Conservation (phyloP, 148 eudicot species). For the Drosera capensis region DNA sequence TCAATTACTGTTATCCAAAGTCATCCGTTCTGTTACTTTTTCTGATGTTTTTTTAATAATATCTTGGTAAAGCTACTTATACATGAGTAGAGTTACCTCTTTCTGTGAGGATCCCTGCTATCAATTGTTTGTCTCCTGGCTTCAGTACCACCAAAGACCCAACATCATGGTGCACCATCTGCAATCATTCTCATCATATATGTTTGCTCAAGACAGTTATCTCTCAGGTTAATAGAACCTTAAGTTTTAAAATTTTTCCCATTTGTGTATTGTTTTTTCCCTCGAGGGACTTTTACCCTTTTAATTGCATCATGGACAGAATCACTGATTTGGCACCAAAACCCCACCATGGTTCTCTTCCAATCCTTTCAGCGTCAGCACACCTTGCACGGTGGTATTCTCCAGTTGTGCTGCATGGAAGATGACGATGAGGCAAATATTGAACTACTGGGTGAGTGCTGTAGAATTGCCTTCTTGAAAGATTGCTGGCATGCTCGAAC, state of each 20-base stretch:
- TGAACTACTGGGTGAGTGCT: constrained; percentile 12
- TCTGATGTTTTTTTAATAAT: neutral
- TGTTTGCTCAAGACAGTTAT: neutral
- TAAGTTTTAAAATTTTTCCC: neutral
- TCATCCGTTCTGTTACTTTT: too few species aligned
- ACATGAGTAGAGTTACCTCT: constrained; percentile 25
- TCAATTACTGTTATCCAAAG: too few species aligned
- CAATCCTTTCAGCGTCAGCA: constrained; percentile 58
- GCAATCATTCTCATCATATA: constrained; percentile 4
- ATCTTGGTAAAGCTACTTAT: neutral
- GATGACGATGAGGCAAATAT: constrained; percentile 27
- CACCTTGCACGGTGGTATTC: constrained; percentile 60
- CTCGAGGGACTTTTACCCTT: constrained; percentile 24
- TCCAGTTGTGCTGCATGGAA: constrained; percentile 19
- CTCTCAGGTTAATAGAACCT: neutral
- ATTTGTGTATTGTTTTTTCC: neutral
- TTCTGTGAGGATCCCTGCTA: constrained; percentile 77
- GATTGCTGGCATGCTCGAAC: constrained; percentile 37
- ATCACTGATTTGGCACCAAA: constrained; percentile 57
- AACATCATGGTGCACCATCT: constrained; percentile 76
- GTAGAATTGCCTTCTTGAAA: constrained; percentile 19
- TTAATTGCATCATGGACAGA: constrained; percentile 62
- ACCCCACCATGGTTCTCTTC: constrained; percentile 55
- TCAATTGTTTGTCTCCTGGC: constrained; percentile 54
- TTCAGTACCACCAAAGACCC: constrained; percentile 80